Base-by-base conservation (phyloP, 148 eudicot species). In the Pharnaceum exiguum region DNA sequence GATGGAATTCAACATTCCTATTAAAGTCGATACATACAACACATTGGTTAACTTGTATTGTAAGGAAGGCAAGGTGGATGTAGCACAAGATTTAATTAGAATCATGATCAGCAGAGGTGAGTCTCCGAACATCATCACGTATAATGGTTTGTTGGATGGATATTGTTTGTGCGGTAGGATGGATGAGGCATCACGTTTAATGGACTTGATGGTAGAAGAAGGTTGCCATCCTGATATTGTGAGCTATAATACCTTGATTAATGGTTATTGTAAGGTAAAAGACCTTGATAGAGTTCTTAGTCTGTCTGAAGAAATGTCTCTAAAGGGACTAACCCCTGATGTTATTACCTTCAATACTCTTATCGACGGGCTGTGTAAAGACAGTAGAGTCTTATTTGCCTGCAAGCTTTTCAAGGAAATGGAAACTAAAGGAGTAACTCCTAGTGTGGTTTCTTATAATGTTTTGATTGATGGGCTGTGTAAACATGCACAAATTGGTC, bases 51-150 rank as follows among this genome's bases (percentile, higher is more conserved):
- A 59, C 33, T 44, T 59, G 53, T 15, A 24, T 23, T 59, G 42
- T 12, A 59, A 59, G 10, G 63, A 59, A 30, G 64, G 64, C 10
- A 27, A 17, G 53, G 39, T 59, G 18, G 18, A 29, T 30, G 53
- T 45, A 29, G 64, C 53, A 9, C 15, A 17, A 45, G 31, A 7
- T n/a, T 1, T 59, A 17, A 4, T 59, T 42, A 23, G 4, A 27
- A 7, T 25, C n/a, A 57, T 57, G 49, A 40, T 42, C 15, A 4
- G n/a, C 3, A 17, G 48, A 27, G 62, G 36, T 16, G 48, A 21
- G 46, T 25, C 25, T 56, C 60, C 60, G 3, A 2, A 39, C 10
- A 26, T 26, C 12, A 39, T 23, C 9, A 57, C 64, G 17, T 45
- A 59, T 4, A 31, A 2, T 2, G 6, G 30, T 27, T 22, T 59